Percentiles rank a stretch among this genome's conserved stretches.
These are phyloP conservation scores for Suillus tomentosus DNA, from an alignment of 768 basidiomycete genomes.

Conservation along the genomic window DNA sequence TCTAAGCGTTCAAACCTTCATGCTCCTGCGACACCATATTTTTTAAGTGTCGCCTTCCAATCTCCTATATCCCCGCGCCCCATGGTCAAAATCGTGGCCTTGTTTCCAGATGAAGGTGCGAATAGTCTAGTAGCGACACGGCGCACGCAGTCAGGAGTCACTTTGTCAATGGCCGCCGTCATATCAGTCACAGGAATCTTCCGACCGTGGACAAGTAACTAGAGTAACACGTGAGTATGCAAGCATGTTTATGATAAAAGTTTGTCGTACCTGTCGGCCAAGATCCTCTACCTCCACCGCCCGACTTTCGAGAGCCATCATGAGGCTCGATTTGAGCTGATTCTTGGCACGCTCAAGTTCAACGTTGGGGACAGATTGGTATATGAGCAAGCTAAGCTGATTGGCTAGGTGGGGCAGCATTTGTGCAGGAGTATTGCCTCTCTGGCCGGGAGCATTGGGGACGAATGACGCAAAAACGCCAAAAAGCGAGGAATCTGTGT, in stretches of 20 bases:
- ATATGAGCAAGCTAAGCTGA: slow-evolving; percentile 81
- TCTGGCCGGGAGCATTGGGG: slow-evolving; percentile 56
- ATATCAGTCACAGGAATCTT: slow-evolving; percentile 90
- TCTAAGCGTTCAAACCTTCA: slow-evolving; percentile 13
- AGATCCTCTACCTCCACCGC: slow-evolving; percentile 87
- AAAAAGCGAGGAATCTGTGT: slow-evolving; percentile 91
- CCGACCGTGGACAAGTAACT: slow-evolving; percentile 85
- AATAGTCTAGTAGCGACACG: slow-evolving; percentile 80
- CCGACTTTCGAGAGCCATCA: slow-evolving; percentile 93
- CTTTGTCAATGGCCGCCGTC: slow-evolving; percentile 80
- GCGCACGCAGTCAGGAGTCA: slow-evolving; percentile 69
- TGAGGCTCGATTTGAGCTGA: slow-evolving; percentile 87
- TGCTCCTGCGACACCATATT: slow-evolving; percentile 62
- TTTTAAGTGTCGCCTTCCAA: slow-evolving; percentile 60
- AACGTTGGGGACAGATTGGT: slow-evolving; percentile 58
- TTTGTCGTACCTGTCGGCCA: slow-evolving; percentile 71
- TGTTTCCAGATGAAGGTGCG: slow-evolving; percentile 58
- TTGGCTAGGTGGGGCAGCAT: slow-evolving; percentile 85
- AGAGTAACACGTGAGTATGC: slow-evolving; percentile 12
- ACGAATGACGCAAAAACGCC: slow-evolving; percentile 88
- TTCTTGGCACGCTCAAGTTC: slow-evolving; percentile 92
- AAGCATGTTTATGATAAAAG: background rate
- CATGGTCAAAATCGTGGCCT: slow-evolving; percentile 82
- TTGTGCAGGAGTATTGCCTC: slow-evolving; percentile 64
- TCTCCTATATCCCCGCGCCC: slow-evolving; percentile 78